Percentiles rank a stretch among this genome's conserved stretches.
Evolutionary conservation across 2,329 filamentous ascomycete genomes (phyloP).

Genomic region (Blastomyces gilchristii): DNA sequence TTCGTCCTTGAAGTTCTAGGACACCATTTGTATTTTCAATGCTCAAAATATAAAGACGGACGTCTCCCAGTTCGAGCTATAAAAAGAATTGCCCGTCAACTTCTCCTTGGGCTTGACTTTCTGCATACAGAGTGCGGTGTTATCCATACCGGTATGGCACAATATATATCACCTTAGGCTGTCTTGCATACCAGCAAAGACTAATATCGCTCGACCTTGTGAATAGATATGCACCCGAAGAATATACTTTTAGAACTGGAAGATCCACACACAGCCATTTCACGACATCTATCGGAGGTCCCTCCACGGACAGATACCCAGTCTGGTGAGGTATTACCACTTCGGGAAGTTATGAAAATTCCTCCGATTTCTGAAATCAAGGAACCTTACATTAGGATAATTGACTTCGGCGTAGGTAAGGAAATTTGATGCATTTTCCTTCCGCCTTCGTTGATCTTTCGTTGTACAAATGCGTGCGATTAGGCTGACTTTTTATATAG

Average conservation of each 20-base stretch:
- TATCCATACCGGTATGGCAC: slow-evolving; percentile 21
- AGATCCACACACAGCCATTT: slow-evolving; percentile 13
- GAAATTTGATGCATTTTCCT: background rate
- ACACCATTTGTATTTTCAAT: slow-evolving; percentile 20
- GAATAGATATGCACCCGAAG: slow-evolving; percentile 20
- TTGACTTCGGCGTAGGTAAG: slow-evolving; percentile 20
- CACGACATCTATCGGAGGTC: slow-evolving; percentile 17
- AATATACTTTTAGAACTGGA: slow-evolving; percentile 21
- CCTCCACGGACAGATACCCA: slow-evolving; percentile 12
- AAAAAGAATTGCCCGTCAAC: slow-evolving; percentile 18
- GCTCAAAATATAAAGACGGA: slow-evolving; percentile 17
- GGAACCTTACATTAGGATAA: slow-evolving; percentile 15
- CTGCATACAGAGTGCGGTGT: slow-evolving; percentile 20
- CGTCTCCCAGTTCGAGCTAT: slow-evolving; percentile 18
- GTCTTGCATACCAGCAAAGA: background rate
- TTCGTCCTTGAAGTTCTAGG: slow-evolving; percentile 22
- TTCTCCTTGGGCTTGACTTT: slow-evolving; percentile 23
- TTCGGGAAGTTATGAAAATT: slow-evolving; percentile 20
- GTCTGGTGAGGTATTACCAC: slow-evolving; percentile 11
- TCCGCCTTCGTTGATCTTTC: background rate
- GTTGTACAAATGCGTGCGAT: background rate
- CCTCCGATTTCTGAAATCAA: slow-evolving; percentile 17
- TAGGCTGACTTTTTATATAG: slow-evolving; percentile 10
- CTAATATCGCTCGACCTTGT: slow-evolving; percentile 8
- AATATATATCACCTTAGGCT: background rate